Conservation (phyloP, 192 early-diverging fungal species). For the Dissophora globulifera region DNA sequence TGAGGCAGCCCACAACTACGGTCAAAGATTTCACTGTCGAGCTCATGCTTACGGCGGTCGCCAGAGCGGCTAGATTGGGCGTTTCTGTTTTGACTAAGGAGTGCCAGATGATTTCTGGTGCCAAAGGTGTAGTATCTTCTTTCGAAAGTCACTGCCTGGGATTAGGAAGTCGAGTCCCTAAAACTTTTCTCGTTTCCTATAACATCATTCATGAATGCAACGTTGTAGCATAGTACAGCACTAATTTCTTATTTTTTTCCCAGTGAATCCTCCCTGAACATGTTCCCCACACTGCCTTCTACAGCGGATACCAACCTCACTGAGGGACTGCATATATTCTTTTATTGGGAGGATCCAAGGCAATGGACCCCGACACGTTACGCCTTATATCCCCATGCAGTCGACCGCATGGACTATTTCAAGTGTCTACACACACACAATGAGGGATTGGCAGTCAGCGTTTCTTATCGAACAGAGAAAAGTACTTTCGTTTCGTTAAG, state of each 20-base stretch:
- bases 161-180: conserved; percentile 11
- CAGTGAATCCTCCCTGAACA: neutral
- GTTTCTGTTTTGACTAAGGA: conserved; percentile 8
- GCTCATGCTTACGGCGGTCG: conserved; percentile 1
- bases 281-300: neutral
- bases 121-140: conserved; percentile 16
- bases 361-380: conserved; percentile 7
- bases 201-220: neutral
- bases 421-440: neutral
- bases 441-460: no score
- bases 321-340: conserved; percentile 7
- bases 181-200: neutral
- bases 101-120: conserved; percentile 15
- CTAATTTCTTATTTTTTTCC: neutral
- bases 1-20: conserved; percentile 15
- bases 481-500: no score
- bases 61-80: neutral
- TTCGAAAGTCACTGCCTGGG: conserved; percentile 8
- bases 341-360: neutral
- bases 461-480: no score
- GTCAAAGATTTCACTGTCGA: conserved; percentile 3
- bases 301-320: conserved; percentile 1
- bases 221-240: neutral
- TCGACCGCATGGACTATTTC: neutral
- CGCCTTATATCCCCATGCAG: neutral